Evolutionary conservation across 306 rosid species (phyloP), one percentile per base, ranked within the genome.

Genomic region (Begonia loranthoides): DNA sequence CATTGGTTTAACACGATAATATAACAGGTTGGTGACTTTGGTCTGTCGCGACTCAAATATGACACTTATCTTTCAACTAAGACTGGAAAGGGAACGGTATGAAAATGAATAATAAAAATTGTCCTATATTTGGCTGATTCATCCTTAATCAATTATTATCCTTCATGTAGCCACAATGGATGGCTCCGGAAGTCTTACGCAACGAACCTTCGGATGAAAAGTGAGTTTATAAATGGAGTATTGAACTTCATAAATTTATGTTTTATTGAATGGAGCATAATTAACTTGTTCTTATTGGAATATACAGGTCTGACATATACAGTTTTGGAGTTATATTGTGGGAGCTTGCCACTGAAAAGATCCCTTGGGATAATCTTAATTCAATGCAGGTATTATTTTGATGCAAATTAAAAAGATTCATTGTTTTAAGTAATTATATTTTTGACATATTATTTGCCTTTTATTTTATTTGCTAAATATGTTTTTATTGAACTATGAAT

Each of bases 171-270:
- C 99, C 96, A 67, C 99, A 92, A 77, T 92, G 99, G 99, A 92
- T 92, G 99, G 99, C 99, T 57, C 99, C 99, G 38, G 99, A 92
- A 83, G 94, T 92, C 70, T 94, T 92, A 66, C 99, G 99, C 41
- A 83, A 92, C 40, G 99, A 92, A 66, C 93, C 94, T 34, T 83
- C 96, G 1, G 94, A 92, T 66, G 99, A 92, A 66, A 92, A 92
- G 99, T 92, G 76, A 50, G 87, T 67, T 57, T 22, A 36, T 40
- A 41, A 39, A 59, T 13, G 9, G 16, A 38, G 41, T 34, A 41
- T 17, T 41, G 41, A 28, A 45, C 17, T 12, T 17, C 6, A 16
- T 19, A 36, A 54, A 16, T 15, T 62, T 17, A 44, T 55, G 49
- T 55, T 12, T 19, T 52, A 43, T 10, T 9, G 44, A 38, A 50